phyloP scores from a whole-genome alignment of 257 asterid genomes.

The Salvia hispanica region DNA sequence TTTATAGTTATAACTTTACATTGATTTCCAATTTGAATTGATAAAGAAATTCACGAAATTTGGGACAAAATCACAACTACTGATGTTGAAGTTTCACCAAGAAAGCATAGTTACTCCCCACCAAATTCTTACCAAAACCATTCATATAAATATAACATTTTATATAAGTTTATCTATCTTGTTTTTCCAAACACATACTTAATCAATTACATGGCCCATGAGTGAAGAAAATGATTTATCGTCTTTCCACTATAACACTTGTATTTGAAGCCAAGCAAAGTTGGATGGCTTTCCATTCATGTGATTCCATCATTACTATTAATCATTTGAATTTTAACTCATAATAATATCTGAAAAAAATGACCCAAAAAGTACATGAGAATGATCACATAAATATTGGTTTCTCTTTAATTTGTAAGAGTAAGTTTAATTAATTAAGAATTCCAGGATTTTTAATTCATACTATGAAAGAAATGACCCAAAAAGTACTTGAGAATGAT shows the following conservation, averaged over 20 bases:
- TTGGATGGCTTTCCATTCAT: slow-evolving; percentile 20
- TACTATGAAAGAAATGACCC: no score
- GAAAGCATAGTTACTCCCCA: slow-evolving; percentile 23
- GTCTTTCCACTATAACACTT: slow-evolving; percentile 40
- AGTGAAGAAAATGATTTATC: slow-evolving; percentile 39
- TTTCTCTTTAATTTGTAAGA: no score
- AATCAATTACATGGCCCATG: slow-evolving; percentile 3
- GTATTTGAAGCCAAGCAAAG: slow-evolving; percentile 48
- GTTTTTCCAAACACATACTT: slow-evolving; percentile 4
- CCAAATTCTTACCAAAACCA: slow-evolving; percentile 35
- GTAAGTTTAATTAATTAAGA: no score
- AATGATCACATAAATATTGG: background rate
- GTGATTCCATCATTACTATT: slow-evolving; percentile 26
- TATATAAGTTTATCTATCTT: background rate
- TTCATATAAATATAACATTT: background rate
- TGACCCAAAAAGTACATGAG: slow-evolving; percentile 13
- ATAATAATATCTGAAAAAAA: slow-evolving; percentile 14
- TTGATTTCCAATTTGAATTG: background rate
- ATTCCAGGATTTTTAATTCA: no score
- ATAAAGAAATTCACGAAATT: background rate
- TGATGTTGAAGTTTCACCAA: slow-evolving; percentile 42
- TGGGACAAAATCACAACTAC: slow-evolving; percentile 28
- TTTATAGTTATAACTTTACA: background rate
- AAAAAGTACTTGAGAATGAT: no score
- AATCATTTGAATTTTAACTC: background rate